Evolutionary conservation across 768 basidiomycete genomes (phyloP).

Genomic region (Tephrocybe sp.): DNA sequence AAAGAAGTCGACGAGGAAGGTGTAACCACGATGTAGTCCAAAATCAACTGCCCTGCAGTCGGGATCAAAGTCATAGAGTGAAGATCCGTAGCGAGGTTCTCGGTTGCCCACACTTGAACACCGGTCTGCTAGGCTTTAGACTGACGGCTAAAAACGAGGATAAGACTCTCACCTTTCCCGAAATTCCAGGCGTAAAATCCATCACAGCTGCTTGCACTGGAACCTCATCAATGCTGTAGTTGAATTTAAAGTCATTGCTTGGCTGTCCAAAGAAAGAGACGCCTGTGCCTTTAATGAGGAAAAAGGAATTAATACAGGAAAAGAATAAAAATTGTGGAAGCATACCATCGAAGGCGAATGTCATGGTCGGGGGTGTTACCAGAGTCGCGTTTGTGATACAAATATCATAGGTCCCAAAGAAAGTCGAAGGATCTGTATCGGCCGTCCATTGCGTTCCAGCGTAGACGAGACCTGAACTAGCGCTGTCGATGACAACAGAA

Average conservation of each 20-base stretch:
- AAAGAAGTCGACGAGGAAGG: neutral
- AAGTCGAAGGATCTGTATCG: neutral
- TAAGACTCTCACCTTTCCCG: conserved; percentile 1
- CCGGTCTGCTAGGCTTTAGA: neutral
- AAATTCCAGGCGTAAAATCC: conserved; percentile 1
- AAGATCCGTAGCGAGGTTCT: neutral
- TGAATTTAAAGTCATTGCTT: conserved; percentile 1
- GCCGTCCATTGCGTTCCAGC: no score
- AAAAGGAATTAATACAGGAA: neutral
- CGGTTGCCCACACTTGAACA: conserved; percentile 1
- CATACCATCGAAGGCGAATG: neutral
- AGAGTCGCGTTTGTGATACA: neutral
- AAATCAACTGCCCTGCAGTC: conserved; percentile 1
- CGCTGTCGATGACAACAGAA: no score
- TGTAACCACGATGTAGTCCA: conserved; percentile 8
- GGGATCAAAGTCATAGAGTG: neutral
- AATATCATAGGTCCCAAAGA: neutral
- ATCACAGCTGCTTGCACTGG: neutral
- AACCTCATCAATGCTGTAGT: conserved; percentile 5
- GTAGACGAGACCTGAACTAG: no score
- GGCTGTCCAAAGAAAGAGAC: conserved; percentile 4
- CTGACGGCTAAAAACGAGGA: neutral
- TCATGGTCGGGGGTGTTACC: neutral
- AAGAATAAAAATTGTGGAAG: neutral
- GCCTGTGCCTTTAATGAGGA: neutral